Evolutionary conservation across 352 stramenopile genomes (phyloP).

Genomic region (Globisporangium camurandrum): DNA sequence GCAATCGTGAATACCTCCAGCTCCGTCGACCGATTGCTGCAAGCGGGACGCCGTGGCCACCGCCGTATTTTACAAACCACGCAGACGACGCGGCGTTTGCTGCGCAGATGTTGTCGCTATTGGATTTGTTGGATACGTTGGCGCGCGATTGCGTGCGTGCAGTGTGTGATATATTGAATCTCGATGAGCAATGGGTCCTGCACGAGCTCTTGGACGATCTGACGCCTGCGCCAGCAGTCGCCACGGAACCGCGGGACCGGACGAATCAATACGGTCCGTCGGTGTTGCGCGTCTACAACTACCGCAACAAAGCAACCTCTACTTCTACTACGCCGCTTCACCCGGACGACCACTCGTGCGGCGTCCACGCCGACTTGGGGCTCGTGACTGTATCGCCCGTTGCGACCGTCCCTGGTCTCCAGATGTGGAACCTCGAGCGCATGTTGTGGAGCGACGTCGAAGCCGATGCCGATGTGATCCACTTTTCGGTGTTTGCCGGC

Average conservation of each 20-base stretch:
- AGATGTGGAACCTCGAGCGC: slow-evolving; percentile 85
- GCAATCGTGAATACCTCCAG: slow-evolving; percentile 76
- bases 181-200: slow-evolving; percentile 58
- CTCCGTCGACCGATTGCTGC: slow-evolving; percentile 48
- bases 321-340: slow-evolving; percentile 20
- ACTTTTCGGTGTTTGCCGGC: slow-evolving; percentile 79
- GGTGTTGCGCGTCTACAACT: slow-evolving; percentile 81
- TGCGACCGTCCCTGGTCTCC: slow-evolving; percentile 61
- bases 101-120: slow-evolving; percentile 40
- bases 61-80: slow-evolving; percentile 49
- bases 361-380: slow-evolving; percentile 69
- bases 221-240: slow-evolving; percentile 21
- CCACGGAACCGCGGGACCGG: slow-evolving; percentile 16
- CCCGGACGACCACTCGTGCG: slow-evolving; percentile 61
- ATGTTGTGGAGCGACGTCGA: slow-evolving; percentile 80
- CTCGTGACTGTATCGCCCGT: slow-evolving; percentile 74
- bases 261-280: slow-evolving; percentile 73
- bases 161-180: slow-evolving; percentile 59
- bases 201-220: slow-evolving; percentile 60
- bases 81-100: slow-evolving; percentile 43
- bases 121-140: slow-evolving; percentile 58
- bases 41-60: slow-evolving; percentile 74
- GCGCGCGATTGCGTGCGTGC: slow-evolving; percentile 70
- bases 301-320: slow-evolving; percentile 50
- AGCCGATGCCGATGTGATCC: slow-evolving; percentile 35